Evolutionary conservation across 768 basidiomycete species (phyloP).

Genomic region (Suillus fuscotomentosus): DNA sequence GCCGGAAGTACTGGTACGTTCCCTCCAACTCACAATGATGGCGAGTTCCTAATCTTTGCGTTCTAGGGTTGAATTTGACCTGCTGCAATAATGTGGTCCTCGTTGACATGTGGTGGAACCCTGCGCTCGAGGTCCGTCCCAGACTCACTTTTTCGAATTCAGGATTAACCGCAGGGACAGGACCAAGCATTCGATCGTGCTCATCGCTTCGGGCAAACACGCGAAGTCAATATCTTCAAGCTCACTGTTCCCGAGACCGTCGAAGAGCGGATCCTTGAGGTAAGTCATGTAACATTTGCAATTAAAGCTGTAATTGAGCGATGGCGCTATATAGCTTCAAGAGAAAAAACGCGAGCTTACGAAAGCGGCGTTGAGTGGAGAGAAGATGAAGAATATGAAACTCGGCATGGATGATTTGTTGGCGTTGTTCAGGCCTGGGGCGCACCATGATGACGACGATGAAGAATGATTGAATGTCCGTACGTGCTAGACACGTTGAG

Average conservation of each 20-base stretch:
- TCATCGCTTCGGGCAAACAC: slow-evolving; percentile 86
- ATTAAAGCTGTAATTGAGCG: background rate
- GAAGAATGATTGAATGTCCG: slow-evolving; percentile 26
- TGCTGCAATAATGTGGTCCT: slow-evolving; percentile 94
- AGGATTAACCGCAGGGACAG: slow-evolving; percentile 34
- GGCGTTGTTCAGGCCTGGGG: slow-evolving; percentile 67
- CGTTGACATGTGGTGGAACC: slow-evolving; percentile 95
- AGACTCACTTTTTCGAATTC: background rate
- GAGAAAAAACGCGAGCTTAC: slow-evolving; percentile 87
- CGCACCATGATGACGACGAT: slow-evolving; percentile 61
- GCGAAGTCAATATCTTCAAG: slow-evolving; percentile 86
- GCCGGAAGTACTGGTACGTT: slow-evolving; percentile 85
- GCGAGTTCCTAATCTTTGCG: background rate
- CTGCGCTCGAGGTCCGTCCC: slow-evolving; percentile 68
- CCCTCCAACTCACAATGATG: background rate
- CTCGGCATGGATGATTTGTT: slow-evolving; percentile 86
- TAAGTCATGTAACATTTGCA: slow-evolving; percentile 26
- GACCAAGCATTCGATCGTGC: slow-evolving; percentile 94
- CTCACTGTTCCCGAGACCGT: slow-evolving; percentile 85
- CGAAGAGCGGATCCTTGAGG: slow-evolving; percentile 81
- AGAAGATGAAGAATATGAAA: slow-evolving; percentile 82
- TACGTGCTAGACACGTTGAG: background rate
- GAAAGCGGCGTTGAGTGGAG: slow-evolving; percentile 81
- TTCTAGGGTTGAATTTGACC: slow-evolving; percentile 80
- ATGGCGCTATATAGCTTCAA: slow-evolving; percentile 57